These are phyloP conservation scores for Boeremia exigua DNA, from an alignment of 2,329 filamentous ascomycete species.

Conservation along the genomic window DNA sequence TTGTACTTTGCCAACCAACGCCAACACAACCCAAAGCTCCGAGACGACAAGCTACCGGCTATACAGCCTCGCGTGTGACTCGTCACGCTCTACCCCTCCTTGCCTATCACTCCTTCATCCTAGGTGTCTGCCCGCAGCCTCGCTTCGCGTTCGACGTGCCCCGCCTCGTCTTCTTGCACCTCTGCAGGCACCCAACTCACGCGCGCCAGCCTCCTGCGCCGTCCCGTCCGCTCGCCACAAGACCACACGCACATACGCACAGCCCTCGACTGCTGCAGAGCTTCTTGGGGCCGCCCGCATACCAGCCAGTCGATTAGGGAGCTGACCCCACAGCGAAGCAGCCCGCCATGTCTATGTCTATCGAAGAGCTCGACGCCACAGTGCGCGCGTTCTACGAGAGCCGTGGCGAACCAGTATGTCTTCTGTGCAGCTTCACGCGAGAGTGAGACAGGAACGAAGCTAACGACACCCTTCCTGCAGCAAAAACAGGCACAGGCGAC, in stretches of 20 bases:
- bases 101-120: constrained; percentile 5
- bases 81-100: constrained; percentile 13
- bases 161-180: constrained; percentile 39
- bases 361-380: constrained; percentile 94
- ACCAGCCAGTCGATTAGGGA: constrained; percentile 38
- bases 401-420: constrained; percentile 84
- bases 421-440: not conserved
- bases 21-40: constrained; percentile 25
- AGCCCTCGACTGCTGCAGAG: constrained; percentile 19
- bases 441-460: constrained; percentile 42
- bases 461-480: constrained; percentile 58
- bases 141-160: constrained; percentile 34
- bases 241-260: constrained; percentile 2
- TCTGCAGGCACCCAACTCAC: constrained; percentile 37
- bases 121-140: constrained; percentile 38
- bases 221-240: constrained; percentile 13
- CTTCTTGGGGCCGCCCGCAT: constrained; percentile 29
- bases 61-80: constrained; percentile 22
- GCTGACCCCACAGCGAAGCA: constrained; percentile 41
- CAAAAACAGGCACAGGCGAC: constrained; percentile 96
- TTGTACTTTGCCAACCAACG: constrained; percentile 25
- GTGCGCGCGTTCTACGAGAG: constrained; percentile 98
- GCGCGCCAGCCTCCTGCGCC: constrained; percentile 23
- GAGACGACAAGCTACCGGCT: constrained; percentile 28
- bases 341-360: constrained; percentile 68